Conservation (phyloP, 169 alveolate genomes). For the Plasmodium adleri region DNA sequence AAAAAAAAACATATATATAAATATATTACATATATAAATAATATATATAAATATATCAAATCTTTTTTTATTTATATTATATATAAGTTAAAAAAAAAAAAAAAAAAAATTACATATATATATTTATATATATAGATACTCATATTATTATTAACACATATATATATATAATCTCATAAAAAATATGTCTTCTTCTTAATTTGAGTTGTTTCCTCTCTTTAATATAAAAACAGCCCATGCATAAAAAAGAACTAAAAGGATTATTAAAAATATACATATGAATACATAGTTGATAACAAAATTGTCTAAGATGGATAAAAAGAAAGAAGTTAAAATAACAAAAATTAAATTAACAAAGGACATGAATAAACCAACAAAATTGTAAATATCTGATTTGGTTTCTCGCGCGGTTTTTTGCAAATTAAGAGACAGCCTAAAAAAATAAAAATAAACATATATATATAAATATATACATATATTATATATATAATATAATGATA, state of each 20-base stretch:
- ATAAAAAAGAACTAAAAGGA: conserved; percentile 16
- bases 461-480: background rate
- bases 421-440: conserved; percentile 15
- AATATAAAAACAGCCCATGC: conserved; percentile 18
- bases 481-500: too few species aligned
- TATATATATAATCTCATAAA: background rate
- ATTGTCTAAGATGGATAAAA: conserved; percentile 23
- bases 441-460: background rate
- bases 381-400: conserved; percentile 39
- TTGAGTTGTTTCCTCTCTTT: conserved; percentile 7
- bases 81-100: too few species aligned
- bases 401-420: conserved; percentile 26
- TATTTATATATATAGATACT: background rate
- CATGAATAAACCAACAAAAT: conserved; percentile 55
- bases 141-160: background rate
- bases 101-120: too few species aligned
- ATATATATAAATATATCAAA: too few species aligned
- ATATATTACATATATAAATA: too few species aligned
- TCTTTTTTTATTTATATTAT: too few species aligned
- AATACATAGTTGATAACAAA: conserved; percentile 34
- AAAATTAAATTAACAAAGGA: conserved; percentile 42
- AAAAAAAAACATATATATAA: too few species aligned
- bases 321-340: conserved; percentile 10
- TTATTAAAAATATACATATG: conserved; percentile 37
- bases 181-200: background rate